Conservation (phyloP, 2,329 filamentous ascomycete genomes). For the Trichophyton mentagrophytes region DNA sequence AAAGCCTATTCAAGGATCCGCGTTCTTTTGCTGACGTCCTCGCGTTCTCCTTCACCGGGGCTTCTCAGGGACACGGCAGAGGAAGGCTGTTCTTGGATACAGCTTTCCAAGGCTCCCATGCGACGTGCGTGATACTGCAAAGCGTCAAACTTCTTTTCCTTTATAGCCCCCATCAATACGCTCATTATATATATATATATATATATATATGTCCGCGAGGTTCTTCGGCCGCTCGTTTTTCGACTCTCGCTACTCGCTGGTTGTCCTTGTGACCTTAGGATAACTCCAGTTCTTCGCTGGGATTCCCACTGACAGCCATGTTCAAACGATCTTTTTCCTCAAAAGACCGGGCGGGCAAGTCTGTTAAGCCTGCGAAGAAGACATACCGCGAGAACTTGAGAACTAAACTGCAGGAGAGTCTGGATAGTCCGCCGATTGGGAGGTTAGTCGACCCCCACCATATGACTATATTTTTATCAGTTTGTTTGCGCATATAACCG, state of each 20-base stretch:
- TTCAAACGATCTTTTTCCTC: constrained; percentile 85
- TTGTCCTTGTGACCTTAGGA: constrained; percentile 25
- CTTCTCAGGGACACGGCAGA: constrained; percentile 18
- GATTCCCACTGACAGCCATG: constrained; percentile 46
- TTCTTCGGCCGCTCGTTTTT: constrained; percentile 21
- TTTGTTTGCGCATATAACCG: not conserved
- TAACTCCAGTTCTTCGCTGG: constrained; percentile 20
- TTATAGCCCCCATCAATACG: constrained; percentile 25
- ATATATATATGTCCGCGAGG: constrained; percentile 17
- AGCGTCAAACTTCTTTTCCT: constrained; percentile 25
- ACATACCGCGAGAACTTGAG: constrained; percentile 65
- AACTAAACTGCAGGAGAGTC: constrained; percentile 75
- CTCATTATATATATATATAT: constrained; percentile 15
- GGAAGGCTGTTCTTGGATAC: constrained; percentile 25
- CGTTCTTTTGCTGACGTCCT: constrained; percentile 18
- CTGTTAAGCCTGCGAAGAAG: constrained; percentile 65
- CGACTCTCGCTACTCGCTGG: constrained; percentile 19
- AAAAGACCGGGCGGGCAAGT: constrained; percentile 78
- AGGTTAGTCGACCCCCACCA: constrained; percentile 26
- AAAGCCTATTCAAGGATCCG: constrained; percentile 19
- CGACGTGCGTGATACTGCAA: constrained; percentile 40
- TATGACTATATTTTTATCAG: constrained; percentile 5
- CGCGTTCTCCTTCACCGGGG: constrained; percentile 19
- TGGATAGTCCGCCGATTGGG: constrained; percentile 47
- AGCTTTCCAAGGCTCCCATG: constrained; percentile 45